Base-by-base conservation (phyloP, 495 filamentous ascomycete genomes). In the Trichoderma parareesei region DNA sequence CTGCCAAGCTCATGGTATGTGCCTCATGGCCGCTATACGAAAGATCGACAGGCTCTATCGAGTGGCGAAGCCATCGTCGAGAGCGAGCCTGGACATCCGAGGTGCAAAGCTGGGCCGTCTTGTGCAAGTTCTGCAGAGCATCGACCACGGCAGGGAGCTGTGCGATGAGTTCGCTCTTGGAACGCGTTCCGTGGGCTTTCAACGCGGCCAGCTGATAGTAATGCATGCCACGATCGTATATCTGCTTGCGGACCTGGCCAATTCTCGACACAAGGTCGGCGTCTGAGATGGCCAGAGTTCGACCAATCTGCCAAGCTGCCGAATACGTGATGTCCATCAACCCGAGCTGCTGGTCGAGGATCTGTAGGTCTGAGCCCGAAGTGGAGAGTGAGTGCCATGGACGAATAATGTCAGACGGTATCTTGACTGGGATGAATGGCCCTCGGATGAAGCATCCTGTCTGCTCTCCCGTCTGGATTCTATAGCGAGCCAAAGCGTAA, bases 241-340 rank as follows among this genome's bases (percentile, higher is more conserved):
- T 18, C 9, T 4, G 16, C 46, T 18, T 18, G 46, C 4, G 16
- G 16, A 49, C 9, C 16, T 64, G 40, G 73, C 69, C 1, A 0
- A 8, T 62, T 13, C 78, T 69, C 1, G 77, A 38, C 0, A 76
- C 69, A 0, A 59, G 18, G 9, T 18, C 7, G 18, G 46, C 13
- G 63, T 81, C 71, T 0, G 61, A 70, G 0, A 77, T 60, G 0
- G 74, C 79, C 42, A 81, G 42, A 0, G 65, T 68, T 16, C 68
- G 68, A 0, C 82, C 82, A 0, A 83, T 64, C 38, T 79, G 68
- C 82, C 82, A 84, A 0, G 82, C 82, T 0, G 68, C 57, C 4
- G 70, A 72, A 61, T 81, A 84, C 0, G 77, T 76, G 7, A 82
- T 64, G 64, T 84, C 81, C 76, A 84, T 81, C 6, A 85, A 27